Evolutionary conservation across 2,329 filamentous ascomycete genomes (phyloP).

Genomic region (Aurifilum marmelostoma): DNA sequence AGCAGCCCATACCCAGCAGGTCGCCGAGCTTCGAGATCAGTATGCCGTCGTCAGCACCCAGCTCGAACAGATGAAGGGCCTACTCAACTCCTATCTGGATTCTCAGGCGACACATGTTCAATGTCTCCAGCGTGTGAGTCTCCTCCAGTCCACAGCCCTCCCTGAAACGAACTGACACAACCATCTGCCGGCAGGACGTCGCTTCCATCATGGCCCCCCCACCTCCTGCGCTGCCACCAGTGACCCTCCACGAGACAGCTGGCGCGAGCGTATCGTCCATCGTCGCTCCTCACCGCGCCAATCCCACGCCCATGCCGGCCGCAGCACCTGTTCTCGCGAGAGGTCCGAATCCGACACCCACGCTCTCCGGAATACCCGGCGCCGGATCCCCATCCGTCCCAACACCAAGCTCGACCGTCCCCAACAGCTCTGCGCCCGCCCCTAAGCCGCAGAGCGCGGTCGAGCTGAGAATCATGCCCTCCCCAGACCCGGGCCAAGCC

Average conservation of each 20-base stretch:
- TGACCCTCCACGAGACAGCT: neutral
- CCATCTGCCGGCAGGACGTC: neutral
- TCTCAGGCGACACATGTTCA: slow-evolving; percentile 38
- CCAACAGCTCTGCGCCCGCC: neutral
- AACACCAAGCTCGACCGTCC: neutral
- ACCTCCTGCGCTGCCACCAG: neutral
- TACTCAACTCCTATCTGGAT: slow-evolving; percentile 33
- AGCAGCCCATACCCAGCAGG: slow-evolving; percentile 40
- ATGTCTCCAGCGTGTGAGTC: slow-evolving; percentile 39
- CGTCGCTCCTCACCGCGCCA: neutral
- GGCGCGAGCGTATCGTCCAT: neutral
- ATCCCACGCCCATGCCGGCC: neutral
- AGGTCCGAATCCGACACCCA: neutral
- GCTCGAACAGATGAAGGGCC: slow-evolving; percentile 39
- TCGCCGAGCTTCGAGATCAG: slow-evolving; percentile 40
- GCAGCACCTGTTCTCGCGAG: neutral
- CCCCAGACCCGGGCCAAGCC: slow-evolving; percentile 32
- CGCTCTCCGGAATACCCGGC: neutral
- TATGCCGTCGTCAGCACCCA: slow-evolving; percentile 41
- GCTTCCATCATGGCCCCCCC: slow-evolving; percentile 10
- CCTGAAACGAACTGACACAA: neutral
- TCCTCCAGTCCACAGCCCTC: too few species aligned
- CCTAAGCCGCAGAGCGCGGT: slow-evolving; percentile 7
- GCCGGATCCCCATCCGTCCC: neutral
- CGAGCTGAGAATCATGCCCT: slow-evolving; percentile 24